Evolutionary conservation across 176 grass and related monocot species (phyloP), one percentile per base, ranked within the genome.

Genomic region (Alloteropsis semialata): DNA sequence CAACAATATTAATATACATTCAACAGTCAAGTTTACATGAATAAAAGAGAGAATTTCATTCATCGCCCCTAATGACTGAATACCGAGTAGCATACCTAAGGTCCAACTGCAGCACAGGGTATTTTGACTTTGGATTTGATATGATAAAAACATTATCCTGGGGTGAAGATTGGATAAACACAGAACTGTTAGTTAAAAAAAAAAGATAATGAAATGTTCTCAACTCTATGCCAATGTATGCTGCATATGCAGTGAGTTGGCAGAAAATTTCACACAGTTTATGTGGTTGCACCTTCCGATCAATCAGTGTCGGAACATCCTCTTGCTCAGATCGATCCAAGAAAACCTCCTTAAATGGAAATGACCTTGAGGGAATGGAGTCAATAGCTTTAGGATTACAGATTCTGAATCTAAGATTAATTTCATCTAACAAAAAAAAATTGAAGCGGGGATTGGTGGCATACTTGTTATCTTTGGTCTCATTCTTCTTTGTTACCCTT

Each of bases 61-160:
- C 62, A 58, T 51, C 33, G 19, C 37, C 14, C 66, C n/a, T 36
- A 43, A 69, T 21, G 54, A 62, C 18, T 63, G 18, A 63, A 78
- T n/a, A 64, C 59, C 59, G 43, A 30, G 19, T 60, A 62, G 42
- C 69, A 63, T 88, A 97, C 97, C 89, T 94, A 69, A 94, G 87
- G 69, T 99, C 97, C 70, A 99, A 88, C 84, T 99, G 97, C 72
- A 99, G 85, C 65, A 99, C 89, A 81, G 97, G 97, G 89, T 99
- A 99, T 75, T 96, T 99, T 83, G 97, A 99, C 84, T 99, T 99
- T 6, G 91, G 97, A 84, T 99, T 99, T 65, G 97, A 99, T 87
- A 99, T 99, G 65, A 99, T 99, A 80, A 99, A 99, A 85, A 99
- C 93, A 87, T 99, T 99, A 75, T 99, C 97, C 97, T 99, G 87